A percentile compares a stretch with the other conserved stretches of the same genome.
Evolutionary conservation across 2,329 filamentous ascomycete genomes (phyloP).

Genomic region (Aureobasidium lini): DNA sequence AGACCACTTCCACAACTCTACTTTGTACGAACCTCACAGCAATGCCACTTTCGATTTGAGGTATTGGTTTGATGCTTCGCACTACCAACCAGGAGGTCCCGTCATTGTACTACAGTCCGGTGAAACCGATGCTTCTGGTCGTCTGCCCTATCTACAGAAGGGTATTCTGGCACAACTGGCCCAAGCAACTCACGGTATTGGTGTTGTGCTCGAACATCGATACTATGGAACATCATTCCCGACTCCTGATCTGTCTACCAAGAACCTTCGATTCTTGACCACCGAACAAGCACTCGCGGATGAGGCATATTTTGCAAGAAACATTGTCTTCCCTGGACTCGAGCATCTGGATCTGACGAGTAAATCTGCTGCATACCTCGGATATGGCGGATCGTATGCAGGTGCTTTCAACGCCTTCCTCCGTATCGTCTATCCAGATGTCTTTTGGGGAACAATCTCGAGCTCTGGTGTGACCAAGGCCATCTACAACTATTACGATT

Average conservation of each 20-base stretch:
- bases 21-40: constrained; percentile 68
- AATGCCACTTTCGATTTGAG: constrained; percentile 60
- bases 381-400: constrained; percentile 78
- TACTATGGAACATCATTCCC: constrained; percentile 79
- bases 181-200: constrained; percentile 64
- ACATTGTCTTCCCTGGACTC: constrained; percentile 63
- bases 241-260: constrained; percentile 54
- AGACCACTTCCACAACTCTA: constrained; percentile 79
- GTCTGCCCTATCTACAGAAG: constrained; percentile 66
- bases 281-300: constrained; percentile 80
- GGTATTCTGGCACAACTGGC: constrained; percentile 67
- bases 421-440: constrained; percentile 67
- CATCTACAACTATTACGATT: constrained; percentile 68
- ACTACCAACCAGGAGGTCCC: constrained; percentile 71
- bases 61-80: constrained; percentile 74
- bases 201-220: constrained; percentile 76
- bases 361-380: constrained; percentile 60
- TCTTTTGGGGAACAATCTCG: constrained; percentile 72
- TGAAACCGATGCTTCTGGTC: constrained; percentile 56
- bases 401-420: constrained; percentile 72
- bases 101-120: constrained; percentile 71
- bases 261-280: constrained; percentile 71
- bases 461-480: constrained; percentile 73
- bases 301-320: constrained; percentile 68
- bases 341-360: constrained; percentile 61